A percentile compares a stretch with the other conserved stretches of the same genome.
These are phyloP conservation scores for Diplosphaera chodatii DNA, from an alignment of 139 green algal genomes.

Conservation along the genomic window DNA sequence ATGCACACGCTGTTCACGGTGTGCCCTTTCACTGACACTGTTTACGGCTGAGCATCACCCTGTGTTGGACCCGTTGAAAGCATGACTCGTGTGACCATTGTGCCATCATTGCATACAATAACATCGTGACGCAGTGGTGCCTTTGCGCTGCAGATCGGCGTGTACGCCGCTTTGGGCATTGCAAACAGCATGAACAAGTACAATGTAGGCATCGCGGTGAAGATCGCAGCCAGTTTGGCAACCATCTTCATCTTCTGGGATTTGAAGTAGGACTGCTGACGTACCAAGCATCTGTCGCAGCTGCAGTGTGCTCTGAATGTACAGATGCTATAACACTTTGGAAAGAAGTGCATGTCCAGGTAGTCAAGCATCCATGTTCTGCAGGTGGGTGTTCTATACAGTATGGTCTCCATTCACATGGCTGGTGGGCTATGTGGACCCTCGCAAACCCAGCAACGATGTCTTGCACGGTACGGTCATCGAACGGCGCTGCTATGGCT, in stretches of 20 bases:
- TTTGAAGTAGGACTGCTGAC: conserved; percentile 34
- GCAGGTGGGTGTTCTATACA: conserved; percentile 71
- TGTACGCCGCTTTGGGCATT: conserved; percentile 44
- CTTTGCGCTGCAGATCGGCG: background rate
- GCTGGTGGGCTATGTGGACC: conserved; percentile 82
- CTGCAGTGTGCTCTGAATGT: too few species aligned
- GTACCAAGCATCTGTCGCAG: too few species aligned
- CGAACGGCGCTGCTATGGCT: too few species aligned
- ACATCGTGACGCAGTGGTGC: too few species aligned
- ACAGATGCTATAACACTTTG: too few species aligned
- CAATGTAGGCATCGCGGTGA: conserved; percentile 46
- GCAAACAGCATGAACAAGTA: conserved; percentile 59
- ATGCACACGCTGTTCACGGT: conserved; percentile 97
- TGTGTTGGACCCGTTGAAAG: too few species aligned
- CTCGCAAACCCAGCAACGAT: conserved; percentile 61
- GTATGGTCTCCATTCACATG: conserved; percentile 78
- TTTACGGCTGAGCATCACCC: too few species aligned
- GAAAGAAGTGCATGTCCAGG: too few species aligned
- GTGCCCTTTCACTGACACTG: too few species aligned
- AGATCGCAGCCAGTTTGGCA: conserved; percentile 44
- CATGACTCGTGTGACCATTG: too few species aligned
- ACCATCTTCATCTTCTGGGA: conserved; percentile 81
- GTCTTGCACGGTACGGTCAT: conserved; percentile 73
- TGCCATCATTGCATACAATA: too few species aligned
- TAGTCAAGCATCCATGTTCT: too few species aligned